Conservation (phyloP, 1,284 basidiomycete species). For the Rhodotorula sp. region DNA sequence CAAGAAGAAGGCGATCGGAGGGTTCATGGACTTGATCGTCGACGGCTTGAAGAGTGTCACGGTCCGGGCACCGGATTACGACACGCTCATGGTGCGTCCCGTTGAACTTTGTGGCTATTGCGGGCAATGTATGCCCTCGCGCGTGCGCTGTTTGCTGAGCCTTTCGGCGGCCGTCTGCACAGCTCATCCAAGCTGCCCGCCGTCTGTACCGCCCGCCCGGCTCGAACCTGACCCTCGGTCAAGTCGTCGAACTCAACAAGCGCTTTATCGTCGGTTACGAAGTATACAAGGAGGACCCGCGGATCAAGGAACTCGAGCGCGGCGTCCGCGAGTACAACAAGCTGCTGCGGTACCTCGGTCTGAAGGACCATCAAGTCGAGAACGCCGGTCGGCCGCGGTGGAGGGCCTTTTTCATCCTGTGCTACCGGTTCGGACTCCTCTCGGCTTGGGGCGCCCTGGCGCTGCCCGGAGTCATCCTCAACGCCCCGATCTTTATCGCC, state of each 20-base stretch:
- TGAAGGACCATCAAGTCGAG: constrained; percentile 89
- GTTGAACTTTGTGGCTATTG: neutral
- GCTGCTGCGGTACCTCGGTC: constrained; percentile 83
- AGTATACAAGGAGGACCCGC: constrained; percentile 88
- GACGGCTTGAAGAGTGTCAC: constrained; percentile 98
- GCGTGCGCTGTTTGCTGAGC: too few species aligned
- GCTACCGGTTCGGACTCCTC: constrained; percentile 80
- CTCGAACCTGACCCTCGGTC: constrained; percentile 88
- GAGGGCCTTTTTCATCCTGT: constrained; percentile 82
- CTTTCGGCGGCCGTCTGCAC: neutral
- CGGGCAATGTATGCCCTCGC: neutral
- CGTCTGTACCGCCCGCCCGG: constrained; percentile 93
- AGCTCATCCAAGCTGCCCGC: constrained; percentile 94
- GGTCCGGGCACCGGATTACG: constrained; percentile 92
- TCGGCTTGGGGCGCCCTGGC: constrained; percentile 82
- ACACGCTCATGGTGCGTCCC: constrained; percentile 82
- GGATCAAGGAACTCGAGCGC: constrained; percentile 74
- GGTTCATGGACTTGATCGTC: constrained; percentile 88
- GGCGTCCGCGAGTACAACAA: constrained; percentile 95
- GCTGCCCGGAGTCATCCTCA: constrained; percentile 90
- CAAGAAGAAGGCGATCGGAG: constrained; percentile 87
- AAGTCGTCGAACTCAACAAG: constrained; percentile 95
- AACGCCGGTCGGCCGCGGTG: constrained; percentile 63
- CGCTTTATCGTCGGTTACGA: constrained; percentile 89
- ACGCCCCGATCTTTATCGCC: constrained; percentile 90